phyloP scores from a whole-genome alignment of 2,329 filamentous ascomycete species.

The Fusarium poae region DNA sequence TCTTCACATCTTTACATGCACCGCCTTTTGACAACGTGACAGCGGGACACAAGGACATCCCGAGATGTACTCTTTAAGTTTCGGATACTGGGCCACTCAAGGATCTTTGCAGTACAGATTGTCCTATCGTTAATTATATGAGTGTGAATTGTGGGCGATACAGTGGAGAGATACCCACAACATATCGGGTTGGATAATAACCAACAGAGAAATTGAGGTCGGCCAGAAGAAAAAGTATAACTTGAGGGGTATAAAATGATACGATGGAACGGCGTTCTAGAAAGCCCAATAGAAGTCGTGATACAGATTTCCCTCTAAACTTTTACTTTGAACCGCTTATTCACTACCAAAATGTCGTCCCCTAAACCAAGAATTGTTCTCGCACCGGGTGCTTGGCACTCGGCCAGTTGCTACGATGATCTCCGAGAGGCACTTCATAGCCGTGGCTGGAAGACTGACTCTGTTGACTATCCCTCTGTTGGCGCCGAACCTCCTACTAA shows the following conservation, averaged over 20 bases:
- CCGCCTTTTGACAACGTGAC: neutral
- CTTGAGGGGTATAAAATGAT: neutral
- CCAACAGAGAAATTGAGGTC: neutral
- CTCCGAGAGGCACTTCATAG: slow-evolving; percentile 50
- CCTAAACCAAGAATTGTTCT: slow-evolving; percentile 51
- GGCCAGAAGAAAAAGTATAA: neutral
- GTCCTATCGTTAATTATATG: neutral
- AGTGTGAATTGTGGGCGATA: neutral
- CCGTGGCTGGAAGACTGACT: slow-evolving; percentile 52
- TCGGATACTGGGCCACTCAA: slow-evolving; percentile 5
- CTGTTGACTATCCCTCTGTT: slow-evolving; percentile 52
- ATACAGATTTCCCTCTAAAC: too few relatives aligned
- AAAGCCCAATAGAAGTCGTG: neutral
- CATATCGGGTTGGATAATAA: neutral
- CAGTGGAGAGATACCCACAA: neutral
- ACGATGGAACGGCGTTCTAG: rapidly evolving
- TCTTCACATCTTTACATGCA: neutral
- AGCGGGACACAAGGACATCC: neutral
- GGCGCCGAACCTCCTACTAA: slow-evolving; percentile 49
- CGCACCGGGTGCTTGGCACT: slow-evolving; percentile 57
- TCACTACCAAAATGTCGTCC: neutral
- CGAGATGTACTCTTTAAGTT: neutral
- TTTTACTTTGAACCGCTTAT: neutral
- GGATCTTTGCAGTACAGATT: neutral
- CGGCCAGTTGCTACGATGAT: slow-evolving; percentile 49